Evolutionary conservation across 257 asterid genomes (phyloP), one percentile per base, ranked within the genome.

Genomic region (Anisodus tanguticus): DNA sequence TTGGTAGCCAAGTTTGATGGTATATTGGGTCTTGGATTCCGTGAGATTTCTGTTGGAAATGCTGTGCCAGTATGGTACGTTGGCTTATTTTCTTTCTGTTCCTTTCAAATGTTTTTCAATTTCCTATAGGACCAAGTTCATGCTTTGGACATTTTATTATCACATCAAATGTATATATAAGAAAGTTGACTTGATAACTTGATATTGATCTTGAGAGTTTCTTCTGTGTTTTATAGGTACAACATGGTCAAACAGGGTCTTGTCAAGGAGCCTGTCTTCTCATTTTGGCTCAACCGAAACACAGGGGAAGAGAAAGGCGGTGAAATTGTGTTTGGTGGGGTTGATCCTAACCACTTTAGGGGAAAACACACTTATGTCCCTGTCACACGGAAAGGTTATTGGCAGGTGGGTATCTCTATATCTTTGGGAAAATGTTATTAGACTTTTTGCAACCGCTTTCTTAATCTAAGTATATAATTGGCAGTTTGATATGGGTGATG

Each of bases 401-500:
- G 99, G 99, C 98, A 95, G 99, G 99, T 95, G 67, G 79, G 92
- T 89, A 31, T 82, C 78, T 53, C 13, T 49, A 66, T 26, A 37
- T 51, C 19, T 11, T 66, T 26, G 79, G 84, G 72, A 54, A 85
- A 67, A 54, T 67, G 47, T 22, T 54, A 39, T 13, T 84, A 31
- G 64, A 4, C 62, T 9, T 82, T 43, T n/a, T 55, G 11, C 13
- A 63, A 81, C 37, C 16, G 15, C n/a, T 81, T 78, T 13, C 79
- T 85, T 83, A 67, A 70, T 72, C 54, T 66, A 84, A 53, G 47
- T 76, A 58, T 84, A 66, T 70, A 78, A 19, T 86, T 78, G 55
- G 26, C 90, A 96, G 99, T 96, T 96, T 86, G 98, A 92, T 8
- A 96, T 96, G 99, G 99, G 98, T 78, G 99, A 97, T 59, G 98